phyloP scores from a whole-genome alignment of 116 monocot species.

The Trichopus zeylanicus region DNA sequence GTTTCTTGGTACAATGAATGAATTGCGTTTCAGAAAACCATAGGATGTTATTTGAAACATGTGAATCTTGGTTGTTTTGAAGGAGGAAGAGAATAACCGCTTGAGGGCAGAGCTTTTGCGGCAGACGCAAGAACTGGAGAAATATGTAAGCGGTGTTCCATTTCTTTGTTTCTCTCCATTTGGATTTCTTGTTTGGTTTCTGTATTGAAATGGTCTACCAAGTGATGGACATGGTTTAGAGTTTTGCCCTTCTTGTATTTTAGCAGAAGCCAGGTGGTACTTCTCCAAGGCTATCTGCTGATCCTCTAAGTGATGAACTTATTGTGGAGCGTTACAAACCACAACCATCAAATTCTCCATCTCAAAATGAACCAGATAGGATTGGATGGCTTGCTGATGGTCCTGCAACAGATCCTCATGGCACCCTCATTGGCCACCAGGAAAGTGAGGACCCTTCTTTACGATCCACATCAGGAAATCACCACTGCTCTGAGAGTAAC shows the following conservation, averaged over 20 bases:
- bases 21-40: neutral
- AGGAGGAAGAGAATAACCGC: conserved; percentile 82
- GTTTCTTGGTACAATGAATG: neutral
- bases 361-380: conserved; percentile 21
- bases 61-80: conserved; percentile 9
- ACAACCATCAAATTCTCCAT: conserved; percentile 14
- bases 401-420: conserved; percentile 23
- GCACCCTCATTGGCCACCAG: conserved; percentile 19
- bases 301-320: conserved; percentile 25
- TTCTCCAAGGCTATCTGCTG: conserved; percentile 20
- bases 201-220: neutral
- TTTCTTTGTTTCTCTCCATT: neutral
- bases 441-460: conserved; percentile 34
- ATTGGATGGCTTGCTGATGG: conserved; percentile 22
- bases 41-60: neutral
- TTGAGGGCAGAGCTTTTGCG: conserved; percentile 57
- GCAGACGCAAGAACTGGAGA: conserved; percentile 57
- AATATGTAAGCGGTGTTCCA: conserved; percentile 40
- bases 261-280: conserved; percentile 47
- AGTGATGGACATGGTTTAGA: neutral
- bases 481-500: conserved; percentile 26
- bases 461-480: conserved; percentile 16
- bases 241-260: neutral
- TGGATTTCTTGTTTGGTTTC: neutral
- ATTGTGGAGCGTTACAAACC: conserved; percentile 14